Evolutionary conservation across 2,329 filamentous ascomycete species (phyloP), one percentile per base, ranked within the genome.

Genomic region (Monosporascus sp.): DNA sequence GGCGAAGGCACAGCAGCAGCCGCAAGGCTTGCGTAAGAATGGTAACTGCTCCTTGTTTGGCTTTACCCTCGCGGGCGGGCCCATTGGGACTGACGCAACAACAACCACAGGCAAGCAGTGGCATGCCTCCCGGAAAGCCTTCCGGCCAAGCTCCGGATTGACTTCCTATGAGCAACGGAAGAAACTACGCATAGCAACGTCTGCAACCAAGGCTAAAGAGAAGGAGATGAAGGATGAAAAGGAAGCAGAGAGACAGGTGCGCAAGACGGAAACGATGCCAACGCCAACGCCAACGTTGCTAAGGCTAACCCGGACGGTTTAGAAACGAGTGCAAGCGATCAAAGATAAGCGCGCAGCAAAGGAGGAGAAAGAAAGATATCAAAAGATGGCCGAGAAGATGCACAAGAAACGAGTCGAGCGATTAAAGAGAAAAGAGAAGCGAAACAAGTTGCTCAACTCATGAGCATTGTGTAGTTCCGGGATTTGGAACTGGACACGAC

Each of bases 311-410:
- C 43, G 51, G 35, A 31, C 22, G 46, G 40, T 59, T 51, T 66
- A 96, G 89, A 80, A 82, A 67, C 85, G 86, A 61, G 84, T 94
- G 51, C 82, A 92, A 66, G 81, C 81, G 11, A 89, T 97, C 68
- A 92, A 88, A 66, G 91, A 96, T 59, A 92, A 88, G 72, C 83
- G 90, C 62, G 87, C 85, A 20, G 89, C 87, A 50, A 97, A 97
- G 80, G 92, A 91, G 65, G 94, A 97, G 78, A 91, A 88, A 72
- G 91, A 92, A 66, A 80, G 93, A 62, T 97, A 93, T 69, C 90
- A 91, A 71, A 90, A 92, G 78, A 84, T 99, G 84, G 93, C 91
- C 20, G 90, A 91, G 75, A 97, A 94, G 78, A 97, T 99, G 94
- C 93, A 97, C 76, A 85, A 84, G 73, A 97, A 96, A 80, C 82